These are phyloP conservation scores for Madurella fahalii DNA, from an alignment of 2,329 filamentous ascomycete species.

Conservation along the genomic window DNA sequence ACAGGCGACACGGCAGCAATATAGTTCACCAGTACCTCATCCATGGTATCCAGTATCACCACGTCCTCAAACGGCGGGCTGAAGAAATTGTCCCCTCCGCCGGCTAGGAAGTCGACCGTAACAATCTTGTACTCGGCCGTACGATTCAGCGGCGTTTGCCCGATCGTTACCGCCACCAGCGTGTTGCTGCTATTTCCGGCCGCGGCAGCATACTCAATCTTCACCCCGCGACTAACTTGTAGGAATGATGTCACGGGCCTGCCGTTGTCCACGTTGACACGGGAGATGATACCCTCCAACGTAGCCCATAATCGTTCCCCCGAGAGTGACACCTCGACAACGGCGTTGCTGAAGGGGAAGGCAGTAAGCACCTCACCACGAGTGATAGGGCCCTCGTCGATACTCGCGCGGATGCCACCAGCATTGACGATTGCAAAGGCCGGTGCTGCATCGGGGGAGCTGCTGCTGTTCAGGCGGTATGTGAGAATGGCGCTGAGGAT, in stretches of 20 bases:
- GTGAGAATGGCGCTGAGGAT: slow-evolving; percentile 51
- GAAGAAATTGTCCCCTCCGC: slow-evolving; percentile 59
- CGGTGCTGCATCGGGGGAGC: slow-evolving; percentile 36
- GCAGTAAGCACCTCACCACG: slow-evolving; percentile 60
- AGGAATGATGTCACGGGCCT: slow-evolving; percentile 54
- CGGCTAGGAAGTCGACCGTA: slow-evolving; percentile 60
- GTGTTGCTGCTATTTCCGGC: slow-evolving; percentile 39
- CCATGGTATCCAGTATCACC: slow-evolving; percentile 45
- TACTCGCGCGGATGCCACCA: slow-evolving; percentile 60
- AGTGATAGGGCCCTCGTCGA: slow-evolving; percentile 57
- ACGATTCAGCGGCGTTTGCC: slow-evolving; percentile 44
- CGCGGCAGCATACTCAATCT: slow-evolving; percentile 51
- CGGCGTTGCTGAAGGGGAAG: slow-evolving; percentile 63
- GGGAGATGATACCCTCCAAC: slow-evolving; percentile 56
- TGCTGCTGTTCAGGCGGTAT: slow-evolving; percentile 51
- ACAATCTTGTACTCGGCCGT: slow-evolving; percentile 50
- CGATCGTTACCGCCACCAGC: slow-evolving; percentile 51
- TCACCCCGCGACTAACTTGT: slow-evolving; percentile 55
- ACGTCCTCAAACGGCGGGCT: slow-evolving; percentile 30
- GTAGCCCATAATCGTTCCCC: slow-evolving; percentile 54
- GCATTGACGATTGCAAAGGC: slow-evolving; percentile 61
- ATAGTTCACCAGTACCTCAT: slow-evolving; percentile 45
- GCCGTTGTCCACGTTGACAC: slow-evolving; percentile 51
- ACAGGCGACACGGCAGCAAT: slow-evolving; percentile 37
- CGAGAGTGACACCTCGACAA: slow-evolving; percentile 53